Percentiles rank a stretch among this genome's conserved stretches.
Conservation (phyloP, 495 filamentous ascomycete species). For the Hypoxylon fuscum region DNA sequence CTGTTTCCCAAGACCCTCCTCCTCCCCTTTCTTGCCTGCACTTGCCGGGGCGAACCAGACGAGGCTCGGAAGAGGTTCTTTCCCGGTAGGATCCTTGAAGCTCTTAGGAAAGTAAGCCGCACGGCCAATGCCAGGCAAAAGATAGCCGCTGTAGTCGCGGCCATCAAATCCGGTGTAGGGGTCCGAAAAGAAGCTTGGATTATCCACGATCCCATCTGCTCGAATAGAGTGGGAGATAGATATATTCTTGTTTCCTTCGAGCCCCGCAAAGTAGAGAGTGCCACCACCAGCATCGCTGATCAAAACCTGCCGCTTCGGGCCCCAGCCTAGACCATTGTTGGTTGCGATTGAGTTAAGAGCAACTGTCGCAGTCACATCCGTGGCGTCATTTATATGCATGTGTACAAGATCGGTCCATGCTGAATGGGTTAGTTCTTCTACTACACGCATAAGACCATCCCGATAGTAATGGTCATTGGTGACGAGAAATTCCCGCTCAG, state of each 20-base stretch:
- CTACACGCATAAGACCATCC: conserved; percentile 53
- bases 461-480: conserved; percentile 70
- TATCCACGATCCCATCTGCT: conserved; percentile 62
- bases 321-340: conserved; percentile 67
- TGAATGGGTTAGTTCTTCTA: conserved; percentile 50
- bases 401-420: conserved; percentile 49
- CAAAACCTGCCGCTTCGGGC: conserved; percentile 58
- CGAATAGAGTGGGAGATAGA: conserved; percentile 52
- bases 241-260: conserved; percentile 46
- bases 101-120: conserved; percentile 47
- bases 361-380: conserved; percentile 55
- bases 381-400: conserved; percentile 22
- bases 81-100: conserved; percentile 48
- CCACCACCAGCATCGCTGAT: conserved; percentile 53
- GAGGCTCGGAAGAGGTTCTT: conserved; percentile 50
- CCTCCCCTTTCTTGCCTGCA: conserved; percentile 14
- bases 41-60: conserved; percentile 56
- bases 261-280: conserved; percentile 21
- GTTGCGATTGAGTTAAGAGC: conserved; percentile 57
- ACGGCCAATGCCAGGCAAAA: conserved; percentile 60
- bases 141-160: conserved; percentile 67
- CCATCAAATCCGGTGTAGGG: conserved; percentile 63
- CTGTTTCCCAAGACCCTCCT: conserved; percentile 48
- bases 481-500: conserved; percentile 61
- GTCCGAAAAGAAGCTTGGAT: conserved; percentile 63